These are phyloP conservation scores for Suillus ampliporus DNA, from an alignment of 768 basidiomycete genomes.

Conservation along the genomic window DNA sequence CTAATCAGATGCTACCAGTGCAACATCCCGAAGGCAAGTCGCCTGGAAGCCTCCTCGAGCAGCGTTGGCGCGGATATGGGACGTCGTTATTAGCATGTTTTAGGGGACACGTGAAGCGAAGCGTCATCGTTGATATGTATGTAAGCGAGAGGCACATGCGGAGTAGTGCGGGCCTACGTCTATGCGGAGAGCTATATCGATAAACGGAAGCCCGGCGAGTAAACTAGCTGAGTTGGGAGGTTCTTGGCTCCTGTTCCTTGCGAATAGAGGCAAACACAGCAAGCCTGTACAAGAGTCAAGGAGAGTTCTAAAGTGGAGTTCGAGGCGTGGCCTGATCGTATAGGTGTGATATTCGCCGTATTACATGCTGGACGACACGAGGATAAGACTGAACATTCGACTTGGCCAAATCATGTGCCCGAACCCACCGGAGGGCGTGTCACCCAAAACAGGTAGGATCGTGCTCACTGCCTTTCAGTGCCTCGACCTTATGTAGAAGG, in stretches of 20 bases:
- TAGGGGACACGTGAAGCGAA: not conserved
- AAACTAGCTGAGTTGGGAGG: not conserved
- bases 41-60: not conserved
- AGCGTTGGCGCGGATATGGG: not conserved
- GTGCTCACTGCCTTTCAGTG: constrained; percentile 3
- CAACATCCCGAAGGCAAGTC: not conserved
- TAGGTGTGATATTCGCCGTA: no score
- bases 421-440: not conserved
- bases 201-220: not conserved
- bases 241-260: not conserved
- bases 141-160: not conserved
- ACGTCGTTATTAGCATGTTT: not conserved
- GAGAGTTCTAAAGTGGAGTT: not conserved
- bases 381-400: not conserved
- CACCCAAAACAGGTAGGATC: not conserved
- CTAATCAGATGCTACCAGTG: not conserved
- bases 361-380: constrained; percentile 2
- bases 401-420: not conserved
- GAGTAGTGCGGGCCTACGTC: not conserved
- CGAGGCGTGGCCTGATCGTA: not conserved
- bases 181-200: not conserved
- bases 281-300: not conserved
- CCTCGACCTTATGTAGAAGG: not conserved
- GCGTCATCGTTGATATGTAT: not conserved
- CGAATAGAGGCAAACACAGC: constrained; percentile 1